Evolutionary conservation across 1,284 basidiomycete species (phyloP), one percentile per base, ranked within the genome.

Genomic region (Rhodotorula mucilaginosa): DNA sequence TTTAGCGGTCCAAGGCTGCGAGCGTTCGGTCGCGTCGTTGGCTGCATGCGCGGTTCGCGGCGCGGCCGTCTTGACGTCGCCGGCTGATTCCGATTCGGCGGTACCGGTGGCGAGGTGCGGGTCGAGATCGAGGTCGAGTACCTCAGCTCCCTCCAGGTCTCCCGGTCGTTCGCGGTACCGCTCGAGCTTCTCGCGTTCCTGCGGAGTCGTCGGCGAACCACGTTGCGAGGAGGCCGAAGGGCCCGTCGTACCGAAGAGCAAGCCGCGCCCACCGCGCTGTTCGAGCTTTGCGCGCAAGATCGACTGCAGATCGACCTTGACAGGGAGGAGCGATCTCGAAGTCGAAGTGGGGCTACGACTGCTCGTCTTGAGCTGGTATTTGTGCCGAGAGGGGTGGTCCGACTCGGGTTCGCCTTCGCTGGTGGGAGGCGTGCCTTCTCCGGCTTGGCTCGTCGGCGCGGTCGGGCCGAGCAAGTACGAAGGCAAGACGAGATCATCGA

Each of bases 401-500:
- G 46, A 61, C 26, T 68, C 61, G 78, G 89, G 87, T 71, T 85
- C 87, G 69, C 84, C 85, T 68, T 88, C 84, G 34, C 65, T 67
- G 23, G 88, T 85, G 4, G 77, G 70, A 10, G 73, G 71, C 12
- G 74, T 74, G 26, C 65, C 46, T 19, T 61, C 31, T 47, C 44
- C 44, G 49, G 29, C 31, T 34, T 39, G 48, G n/a, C 34, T 15
- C 26, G 48, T 21, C 13, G 48, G 12, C 19, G 56, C 5, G 21
- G 44, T 16, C 26, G 44, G 12, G 10, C 51, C 77, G 46, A 76
- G 65, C 44, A 75, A 68, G 64, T 76, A 78, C 2, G 87, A 85
- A 10, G 91, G 91, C 61, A 93, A 85, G 71, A 91, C 87, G 39
- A 93, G 84, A 46, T 90, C 91, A 57, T 92, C 90, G 23, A 92